These are phyloP conservation scores for Tulasnella calospora DNA, from an alignment of 768 basidiomycete genomes.

Conservation along the genomic window DNA sequence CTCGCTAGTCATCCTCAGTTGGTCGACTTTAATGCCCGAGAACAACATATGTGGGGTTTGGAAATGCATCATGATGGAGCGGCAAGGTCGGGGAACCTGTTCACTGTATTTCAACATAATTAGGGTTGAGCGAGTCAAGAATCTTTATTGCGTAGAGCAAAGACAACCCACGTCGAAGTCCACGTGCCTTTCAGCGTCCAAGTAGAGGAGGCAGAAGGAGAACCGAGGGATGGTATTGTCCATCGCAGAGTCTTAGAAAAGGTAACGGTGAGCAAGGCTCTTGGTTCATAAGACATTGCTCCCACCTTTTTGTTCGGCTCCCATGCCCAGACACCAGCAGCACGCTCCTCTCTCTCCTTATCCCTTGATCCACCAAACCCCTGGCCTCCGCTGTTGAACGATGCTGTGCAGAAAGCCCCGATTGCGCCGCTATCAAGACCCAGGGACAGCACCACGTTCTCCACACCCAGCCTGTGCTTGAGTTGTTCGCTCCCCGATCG, in stretches of 20 bases:
- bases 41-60: slow-evolving; percentile 65
- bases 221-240: slow-evolving; percentile 60
- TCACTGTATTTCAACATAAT: slow-evolving; percentile 36
- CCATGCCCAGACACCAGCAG: slow-evolving; percentile 72
- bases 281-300: background rate
- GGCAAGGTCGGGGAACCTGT: slow-evolving; percentile 57
- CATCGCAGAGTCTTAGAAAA: slow-evolving; percentile 61
- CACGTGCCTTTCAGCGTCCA: slow-evolving; percentile 78
- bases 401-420: slow-evolving; percentile 65
- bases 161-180: slow-evolving; percentile 51
- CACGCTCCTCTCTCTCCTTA: slow-evolving; percentile 32
- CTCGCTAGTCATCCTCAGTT: slow-evolving; percentile 74
- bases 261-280: background rate
- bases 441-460: slow-evolving; percentile 65
- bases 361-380: slow-evolving; percentile 19
- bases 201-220: slow-evolving; percentile 49
- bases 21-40: slow-evolving; percentile 78
- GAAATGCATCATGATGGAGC: slow-evolving; percentile 67
- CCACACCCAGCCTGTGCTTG: slow-evolving; percentile 35
- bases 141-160: background rate
- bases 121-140: background rate
- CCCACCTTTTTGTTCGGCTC: slow-evolving; percentile 60
- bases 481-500: slow-evolving; percentile 34
- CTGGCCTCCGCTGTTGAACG: slow-evolving; percentile 31
- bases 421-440: slow-evolving; percentile 70